These are phyloP conservation scores for Rauvolfia tetraphylla DNA, from an alignment of 257 asterid species.

Conservation along the genomic window DNA sequence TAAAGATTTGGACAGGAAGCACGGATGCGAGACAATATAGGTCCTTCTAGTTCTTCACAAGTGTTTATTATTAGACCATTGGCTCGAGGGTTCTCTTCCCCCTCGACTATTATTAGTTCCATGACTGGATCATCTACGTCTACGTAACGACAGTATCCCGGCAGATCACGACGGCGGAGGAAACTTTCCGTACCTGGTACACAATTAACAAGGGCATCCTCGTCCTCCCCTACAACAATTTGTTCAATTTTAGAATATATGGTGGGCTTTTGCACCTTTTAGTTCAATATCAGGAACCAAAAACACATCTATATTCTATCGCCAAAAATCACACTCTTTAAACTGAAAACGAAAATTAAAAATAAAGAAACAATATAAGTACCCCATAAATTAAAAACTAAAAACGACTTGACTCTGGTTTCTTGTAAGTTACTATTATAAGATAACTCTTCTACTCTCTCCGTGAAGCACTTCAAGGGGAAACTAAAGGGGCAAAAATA, in stretches of 20 bases:
- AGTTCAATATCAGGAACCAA: too few species aligned
- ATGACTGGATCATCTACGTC: slow-evolving; percentile 1
- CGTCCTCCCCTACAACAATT: slow-evolving; percentile 18
- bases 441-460: not conserved
- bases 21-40: slow-evolving; percentile 24
- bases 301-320: too few species aligned
- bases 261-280: not conserved
- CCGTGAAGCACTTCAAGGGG: not conserved
- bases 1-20: slow-evolving; percentile 20
- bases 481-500: not conserved
- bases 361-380: too few species aligned
- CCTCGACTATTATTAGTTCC: slow-evolving; percentile 9
- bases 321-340: too few species aligned
- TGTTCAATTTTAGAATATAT: not conserved
- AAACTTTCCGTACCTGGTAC: slow-evolving; percentile 21
- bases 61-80: slow-evolving; percentile 31
- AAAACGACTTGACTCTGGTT: too few species aligned
- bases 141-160: slow-evolving; percentile 20
- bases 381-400: too few species aligned
- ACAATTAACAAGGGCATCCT: slow-evolving; percentile 18
- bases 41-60: slow-evolving; percentile 32
- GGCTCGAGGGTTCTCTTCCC: slow-evolving; percentile 16
- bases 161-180: slow-evolving; percentile 30
- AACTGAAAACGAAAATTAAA: too few species aligned
- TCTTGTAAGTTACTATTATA: not conserved